These are phyloP conservation scores for Saxophila tyrrhenica DNA, from an alignment of 495 filamentous ascomycete genomes.

Conservation along the genomic window DNA sequence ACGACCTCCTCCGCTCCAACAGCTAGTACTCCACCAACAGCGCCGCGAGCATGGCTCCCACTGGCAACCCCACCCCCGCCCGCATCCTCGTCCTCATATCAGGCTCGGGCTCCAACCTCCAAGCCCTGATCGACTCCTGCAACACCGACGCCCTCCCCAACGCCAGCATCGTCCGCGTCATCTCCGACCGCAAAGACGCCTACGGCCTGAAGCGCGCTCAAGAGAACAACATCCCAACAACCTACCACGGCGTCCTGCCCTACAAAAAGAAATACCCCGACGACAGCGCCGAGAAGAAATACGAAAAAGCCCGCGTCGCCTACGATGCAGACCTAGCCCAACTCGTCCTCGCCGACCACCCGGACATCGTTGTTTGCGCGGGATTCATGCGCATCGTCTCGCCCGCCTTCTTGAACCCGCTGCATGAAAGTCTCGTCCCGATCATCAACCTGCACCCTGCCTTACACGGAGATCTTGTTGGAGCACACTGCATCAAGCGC, in stretches of 20 bases:
- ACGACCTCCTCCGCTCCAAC: neutral
- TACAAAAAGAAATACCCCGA: constrained; percentile 37
- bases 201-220: constrained; percentile 66
- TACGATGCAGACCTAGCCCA: constrained; percentile 76
- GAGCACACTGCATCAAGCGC: constrained; percentile 64
- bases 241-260: constrained; percentile 76
- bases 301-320: constrained; percentile 34
- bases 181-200: constrained; percentile 73
- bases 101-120: constrained; percentile 77
- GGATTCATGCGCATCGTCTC: constrained; percentile 69
- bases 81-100: constrained; percentile 56
- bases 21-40: neutral
- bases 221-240: constrained; percentile 59
- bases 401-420: constrained; percentile 51
- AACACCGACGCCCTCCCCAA: constrained; percentile 41
- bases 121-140: constrained; percentile 75
- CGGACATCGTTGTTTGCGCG: constrained; percentile 58
- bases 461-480: constrained; percentile 64
- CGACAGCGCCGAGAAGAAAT: constrained; percentile 6
- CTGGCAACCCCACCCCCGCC: neutral
- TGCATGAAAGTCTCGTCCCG: constrained; percentile 43
- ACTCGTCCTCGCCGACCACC: constrained; percentile 53
- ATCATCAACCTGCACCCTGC: constrained; percentile 88
- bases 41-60: neutral
- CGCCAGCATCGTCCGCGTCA: constrained; percentile 58